Evolutionary conservation across 257 asterid genomes (phyloP), one percentile per base, ranked within the genome.

Genomic region (Solanum habrochaites): DNA sequence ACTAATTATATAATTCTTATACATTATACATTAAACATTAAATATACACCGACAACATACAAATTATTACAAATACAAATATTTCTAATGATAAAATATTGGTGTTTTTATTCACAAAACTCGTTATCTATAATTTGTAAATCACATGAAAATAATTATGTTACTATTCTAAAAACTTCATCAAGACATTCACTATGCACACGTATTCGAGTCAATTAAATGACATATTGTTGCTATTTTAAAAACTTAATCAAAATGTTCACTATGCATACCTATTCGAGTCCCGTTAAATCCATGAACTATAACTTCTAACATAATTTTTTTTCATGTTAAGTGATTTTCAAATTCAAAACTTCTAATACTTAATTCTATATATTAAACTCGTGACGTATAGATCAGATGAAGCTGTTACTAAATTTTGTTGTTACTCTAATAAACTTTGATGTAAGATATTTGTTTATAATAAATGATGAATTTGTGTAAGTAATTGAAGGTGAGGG

Each of bases 41-140:
- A 32, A 32, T 32, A 32, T 32, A 32, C 0, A 32, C 35, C 35
- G 35, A 32, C 5, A 32, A 32, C 35, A 32, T 32, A 32, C 35
- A 32, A 4, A 32, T 5, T 32, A 32, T 4, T 32, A 32, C 35
- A 4, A 32, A 0, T 32, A 32, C 0, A 32, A 1, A 32, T 32
- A 32, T 32, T 32, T 32, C 4, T 32, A 0, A 5, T 32, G 35
- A 32, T 32, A 32, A 32, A 32, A 32, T 32, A 32, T 32, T 3
- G 35, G 35, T 32, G 5, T 32, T 47, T 0, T 20, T 56, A 20
- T 25, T 7, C 0, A 20, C 7, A 18, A 56, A 18, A 56, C 64
- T 18, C 64, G 0, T 56, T 11, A 56, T 2, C 11, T 56, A 0
- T 7, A 56, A 56, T 52, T 52, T 6, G 62, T 52, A 52, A 52